Evolutionary conservation across 345 rosid genomes (phyloP).

Genomic region (Linum usitatissimum): DNA sequence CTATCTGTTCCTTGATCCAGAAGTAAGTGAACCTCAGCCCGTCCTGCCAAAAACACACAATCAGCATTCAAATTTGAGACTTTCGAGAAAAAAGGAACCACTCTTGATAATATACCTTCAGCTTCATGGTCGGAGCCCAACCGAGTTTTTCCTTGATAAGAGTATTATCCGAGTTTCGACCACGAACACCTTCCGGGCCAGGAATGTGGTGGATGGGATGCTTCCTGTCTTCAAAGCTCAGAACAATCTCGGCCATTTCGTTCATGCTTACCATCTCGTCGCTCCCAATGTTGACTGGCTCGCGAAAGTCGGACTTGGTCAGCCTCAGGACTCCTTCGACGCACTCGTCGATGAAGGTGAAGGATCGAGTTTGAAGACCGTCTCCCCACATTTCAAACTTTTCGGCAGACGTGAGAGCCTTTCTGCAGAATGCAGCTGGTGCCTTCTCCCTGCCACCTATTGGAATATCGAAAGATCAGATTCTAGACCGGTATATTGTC

Average conservation of each 20-base stretch:
- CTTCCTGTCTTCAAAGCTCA: slow-evolving; percentile 74
- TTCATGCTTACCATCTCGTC: slow-evolving; percentile 99
- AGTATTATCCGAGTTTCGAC: slow-evolving; percentile 94
- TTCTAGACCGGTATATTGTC: background rate
- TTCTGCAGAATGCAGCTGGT: slow-evolving; percentile 98
- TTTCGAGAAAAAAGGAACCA: background rate
- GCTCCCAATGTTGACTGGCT: slow-evolving; percentile 97
- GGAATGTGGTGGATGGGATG: slow-evolving; percentile 95
- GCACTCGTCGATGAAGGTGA: slow-evolving; percentile 98
- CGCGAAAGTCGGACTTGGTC: slow-evolving; percentile 95
- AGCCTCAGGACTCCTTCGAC: slow-evolving; percentile 94
- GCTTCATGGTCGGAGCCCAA: slow-evolving; percentile 95
- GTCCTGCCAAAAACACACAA: slow-evolving; percentile 36
- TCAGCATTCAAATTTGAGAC: background rate
- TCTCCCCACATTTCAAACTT: slow-evolving; percentile 99
- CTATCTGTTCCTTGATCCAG: slow-evolving; percentile 93
- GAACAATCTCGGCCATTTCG: slow-evolving; percentile 95
- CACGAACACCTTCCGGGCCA: slow-evolving; percentile 99
- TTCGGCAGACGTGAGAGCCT: slow-evolving; percentile 65
- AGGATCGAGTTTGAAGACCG: slow-evolving; percentile 91
- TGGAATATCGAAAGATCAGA: background rate
- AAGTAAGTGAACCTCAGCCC: slow-evolving; percentile 87
- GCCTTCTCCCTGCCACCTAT: slow-evolving; percentile 99
- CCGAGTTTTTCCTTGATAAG: slow-evolving; percentile 96
- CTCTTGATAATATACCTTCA: slow-evolving; percentile 45